Conservation (phyloP, 345 rosid genomes). For the Populus tremula region DNA sequence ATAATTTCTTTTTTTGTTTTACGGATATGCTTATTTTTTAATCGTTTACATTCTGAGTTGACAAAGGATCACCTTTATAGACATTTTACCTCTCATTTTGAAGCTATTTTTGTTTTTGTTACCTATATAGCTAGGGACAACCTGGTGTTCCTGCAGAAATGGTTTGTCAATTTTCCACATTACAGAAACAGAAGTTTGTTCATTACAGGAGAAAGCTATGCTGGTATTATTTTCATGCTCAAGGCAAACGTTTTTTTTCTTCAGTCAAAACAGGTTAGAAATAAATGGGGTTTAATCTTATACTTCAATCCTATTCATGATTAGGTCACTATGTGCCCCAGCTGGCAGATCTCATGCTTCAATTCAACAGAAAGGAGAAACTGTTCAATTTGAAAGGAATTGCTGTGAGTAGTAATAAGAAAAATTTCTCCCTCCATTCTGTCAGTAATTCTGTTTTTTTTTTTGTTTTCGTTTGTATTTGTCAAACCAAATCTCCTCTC, state of each 20-base stretch:
- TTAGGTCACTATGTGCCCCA: constrained; percentile 93
- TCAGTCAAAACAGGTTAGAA: not conserved
- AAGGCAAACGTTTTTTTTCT: not conserved
- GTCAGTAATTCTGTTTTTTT: not conserved
- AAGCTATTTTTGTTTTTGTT: constrained; percentile 33
- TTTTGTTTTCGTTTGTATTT: not conserved
- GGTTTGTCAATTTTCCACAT: constrained; percentile 85
- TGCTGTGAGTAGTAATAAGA: constrained; percentile 57
- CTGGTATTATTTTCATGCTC: constrained; percentile 48
- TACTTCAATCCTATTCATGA: not conserved
- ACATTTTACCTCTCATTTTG: constrained; percentile 15
- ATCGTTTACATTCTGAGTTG: constrained; percentile 27
- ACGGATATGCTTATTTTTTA: constrained; percentile 28
- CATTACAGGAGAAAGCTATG: constrained; percentile 96
- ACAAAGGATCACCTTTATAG: constrained; percentile 31
- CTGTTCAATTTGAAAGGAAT: constrained; percentile 86
- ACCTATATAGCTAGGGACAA: constrained; percentile 81
- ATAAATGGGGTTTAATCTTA: constrained; percentile 1
- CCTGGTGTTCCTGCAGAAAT: constrained; percentile 78
- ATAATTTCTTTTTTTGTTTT: constrained; percentile 21
- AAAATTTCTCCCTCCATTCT: not conserved
- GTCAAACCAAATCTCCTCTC: not conserved
- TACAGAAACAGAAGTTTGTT: constrained; percentile 86
- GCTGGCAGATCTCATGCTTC: constrained; percentile 79
- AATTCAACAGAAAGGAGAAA: constrained; percentile 65